Base-by-base conservation (phyloP, 768 basidiomycete genomes). In the Daedalea quercina region DNA sequence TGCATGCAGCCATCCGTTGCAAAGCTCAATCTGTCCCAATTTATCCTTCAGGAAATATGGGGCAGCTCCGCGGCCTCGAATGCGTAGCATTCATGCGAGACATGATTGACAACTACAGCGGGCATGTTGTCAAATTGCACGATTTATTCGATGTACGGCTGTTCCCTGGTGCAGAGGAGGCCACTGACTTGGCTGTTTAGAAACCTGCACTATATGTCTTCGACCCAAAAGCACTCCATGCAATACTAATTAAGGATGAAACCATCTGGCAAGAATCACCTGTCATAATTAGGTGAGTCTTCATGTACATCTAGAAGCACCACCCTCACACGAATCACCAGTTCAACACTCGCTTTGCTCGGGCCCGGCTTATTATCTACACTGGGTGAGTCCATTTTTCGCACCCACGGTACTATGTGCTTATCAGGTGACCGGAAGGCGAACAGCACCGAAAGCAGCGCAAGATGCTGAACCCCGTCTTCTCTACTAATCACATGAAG, bases 171-270 rank as follows among this genome's bases (percentile, higher is more conserved):
- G 31, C 37, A 44, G 22, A 23, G 40, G 6, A 24, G 31, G n/a
- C 23, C 2, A 23, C 11, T 47, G 33, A 24, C 11, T 31, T 31
- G 11, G n/a, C n/a, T 31, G 4, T 4, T 31, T 53, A 78, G 77
- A 73, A 74, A 44, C 72, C 75, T 52, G 73, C 76, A 59, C 64
- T 60, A 1, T 58, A 58, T 33, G 50, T 58, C 0, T 47, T 37
- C 40, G 57, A 61, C 22, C 55, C 57, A 2, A 44, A 50, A 17
- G 57, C 60, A 7, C 40, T 61, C 40, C 57, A 61, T 41, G 58
- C 43, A 17, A 54, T 61, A 8, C 50, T 51, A 15, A 47, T 61
- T 23, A 58, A 58, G 43, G 60, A 61, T 19, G 54, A 58, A n/a
- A 37, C 54, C 17, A 34, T 40, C n/a, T 61, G 25, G 34, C 53